Evolutionary conservation across 176 grass and related monocot species (phyloP), one percentile per base, ranked within the genome.

Genomic region (Areca catechu): DNA sequence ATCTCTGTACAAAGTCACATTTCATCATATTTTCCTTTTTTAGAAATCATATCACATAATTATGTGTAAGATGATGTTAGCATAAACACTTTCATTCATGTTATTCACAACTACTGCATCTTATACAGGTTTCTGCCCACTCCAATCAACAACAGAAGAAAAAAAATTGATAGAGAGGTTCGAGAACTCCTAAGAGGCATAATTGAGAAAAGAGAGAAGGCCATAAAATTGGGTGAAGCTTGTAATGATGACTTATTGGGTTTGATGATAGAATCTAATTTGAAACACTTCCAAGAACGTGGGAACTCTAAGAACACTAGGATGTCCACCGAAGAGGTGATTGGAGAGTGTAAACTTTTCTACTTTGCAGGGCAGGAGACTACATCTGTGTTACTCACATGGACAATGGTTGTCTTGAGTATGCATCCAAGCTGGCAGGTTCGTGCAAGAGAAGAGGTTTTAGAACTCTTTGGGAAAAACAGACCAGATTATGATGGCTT

Each of bases 281-380:
- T 57, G 19, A 66, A 63, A 28, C 17, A 75, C 34, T 43, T 43
- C 9, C 34, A 43, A 14, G 34, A 43, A 12, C 34, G 14, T 3
- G 34, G 34, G 34, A 43, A 43, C 34, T 43, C 34, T 10, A 43
- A 43, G 34, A 43, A 43, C 34, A 43, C 34, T 43, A 0, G 34
- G 34, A 43, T 43, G 34, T 14, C 34, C 10, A 43, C 34, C 10
- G 10, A 43, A 43, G 34, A 95, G 10, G 76, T 95, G 53, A 81
- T 95, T 16, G 90, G 78, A 17, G 90, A 95, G 69, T 95, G 90
- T 76, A 95, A 89, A 68, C 62, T 95, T 0, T 95, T 89, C 72
- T 95, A 95, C 79, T 83, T 95, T 63, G 85, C 85, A 5, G 90
- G 90, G 12, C 80, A 86, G 70, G 85, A 89, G 70, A 95, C 90